A percentile compares a stretch with the other conserved stretches of the same genome.
Conservation (phyloP, 345 rosid species). For the Salix viminalis region DNA sequence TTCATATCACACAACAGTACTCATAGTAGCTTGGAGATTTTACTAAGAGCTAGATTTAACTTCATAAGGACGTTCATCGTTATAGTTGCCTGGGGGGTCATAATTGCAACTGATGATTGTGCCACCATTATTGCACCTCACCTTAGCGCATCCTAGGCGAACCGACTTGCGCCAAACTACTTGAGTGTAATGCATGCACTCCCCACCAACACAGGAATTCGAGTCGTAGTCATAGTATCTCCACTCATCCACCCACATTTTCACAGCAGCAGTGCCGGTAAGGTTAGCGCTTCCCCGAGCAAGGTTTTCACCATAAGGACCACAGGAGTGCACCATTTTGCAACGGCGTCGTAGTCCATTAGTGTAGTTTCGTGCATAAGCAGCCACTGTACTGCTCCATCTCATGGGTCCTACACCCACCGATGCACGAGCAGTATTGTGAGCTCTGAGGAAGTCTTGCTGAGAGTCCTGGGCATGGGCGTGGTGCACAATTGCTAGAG, state of each 20-base stretch:
- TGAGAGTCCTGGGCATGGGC: constrained; percentile 15
- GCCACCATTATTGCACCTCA: constrained; percentile 20
- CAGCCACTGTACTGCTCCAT: constrained; percentile 35
- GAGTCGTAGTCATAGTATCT: constrained; percentile 15
- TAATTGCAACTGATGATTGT: constrained; percentile 30
- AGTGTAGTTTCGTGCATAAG: constrained; percentile 33
- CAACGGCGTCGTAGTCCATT: constrained; percentile 22
- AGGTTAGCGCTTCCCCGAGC: constrained; percentile 23
- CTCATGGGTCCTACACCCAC: constrained; percentile 24
- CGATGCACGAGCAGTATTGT: too few species aligned
- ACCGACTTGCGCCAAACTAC: constrained; percentile 20
- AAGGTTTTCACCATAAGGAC: constrained; percentile 38
- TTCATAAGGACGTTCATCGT: constrained; percentile 13
- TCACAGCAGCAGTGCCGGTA: constrained; percentile 11
- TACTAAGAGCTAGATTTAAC: background rate
- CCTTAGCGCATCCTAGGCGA: constrained; percentile 24
- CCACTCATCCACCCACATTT: constrained; percentile 27
- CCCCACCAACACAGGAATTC: constrained; percentile 3
- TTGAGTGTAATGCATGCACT: constrained; percentile 36
- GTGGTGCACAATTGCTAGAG: background rate
- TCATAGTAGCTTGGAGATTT: background rate
- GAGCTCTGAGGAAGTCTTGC: constrained; percentile 19
- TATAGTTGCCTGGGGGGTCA: constrained; percentile 17
- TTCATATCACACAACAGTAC: background rate
- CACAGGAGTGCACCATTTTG: constrained; percentile 32